A percentile compares a stretch with the other conserved stretches of the same genome.
Evolutionary conservation across 805 yeast genomes (phyloP).

Genomic region (Metschnikowia gruessii): DNA sequence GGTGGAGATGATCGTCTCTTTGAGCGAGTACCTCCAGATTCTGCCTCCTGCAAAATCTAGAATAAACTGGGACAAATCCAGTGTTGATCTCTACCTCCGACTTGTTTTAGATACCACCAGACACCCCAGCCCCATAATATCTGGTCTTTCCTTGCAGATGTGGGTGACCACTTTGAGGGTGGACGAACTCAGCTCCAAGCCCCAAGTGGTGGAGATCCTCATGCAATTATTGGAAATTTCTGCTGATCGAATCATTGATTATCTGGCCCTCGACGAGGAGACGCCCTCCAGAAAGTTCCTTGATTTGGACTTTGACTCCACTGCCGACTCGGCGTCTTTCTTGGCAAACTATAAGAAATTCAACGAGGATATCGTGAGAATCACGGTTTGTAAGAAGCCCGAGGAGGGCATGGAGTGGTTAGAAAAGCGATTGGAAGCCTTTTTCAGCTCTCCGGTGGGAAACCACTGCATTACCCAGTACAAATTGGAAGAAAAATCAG

Average conservation of each 20-base stretch:
- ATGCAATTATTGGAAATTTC: constrained; percentile 72
- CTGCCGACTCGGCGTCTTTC: constrained; percentile 74
- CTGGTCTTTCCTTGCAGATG: constrained; percentile 86
- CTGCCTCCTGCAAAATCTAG: constrained; percentile 34
- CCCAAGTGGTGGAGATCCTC: constrained; percentile 52
- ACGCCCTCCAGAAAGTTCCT: constrained; percentile 62
- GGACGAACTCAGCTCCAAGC: constrained; percentile 64
- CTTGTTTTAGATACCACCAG: constrained; percentile 77
- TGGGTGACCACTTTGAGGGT: constrained; percentile 90
- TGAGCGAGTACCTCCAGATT: constrained; percentile 72
- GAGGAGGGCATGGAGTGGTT: constrained; percentile 81
- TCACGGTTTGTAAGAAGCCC: constrained; percentile 82
- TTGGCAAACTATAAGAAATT: constrained; percentile 76
- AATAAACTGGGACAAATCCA: constrained; percentile 54
- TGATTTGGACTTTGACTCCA: constrained; percentile 85
- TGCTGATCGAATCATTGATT: constrained; percentile 74
- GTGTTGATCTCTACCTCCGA: constrained; percentile 63
- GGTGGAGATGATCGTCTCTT: constrained; percentile 87
- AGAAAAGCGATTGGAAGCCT: constrained; percentile 64
- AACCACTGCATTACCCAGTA: constrained; percentile 54
- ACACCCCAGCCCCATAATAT: constrained; percentile 83
- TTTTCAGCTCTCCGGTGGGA: constrained; percentile 72
- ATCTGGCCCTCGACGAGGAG: constrained; percentile 63
- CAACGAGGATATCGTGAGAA: constrained; percentile 86
- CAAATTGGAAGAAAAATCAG: constrained; percentile 53